Conservation (phyloP, 176 grass and related monocot species). For the Aegilops umbellulata region DNA sequence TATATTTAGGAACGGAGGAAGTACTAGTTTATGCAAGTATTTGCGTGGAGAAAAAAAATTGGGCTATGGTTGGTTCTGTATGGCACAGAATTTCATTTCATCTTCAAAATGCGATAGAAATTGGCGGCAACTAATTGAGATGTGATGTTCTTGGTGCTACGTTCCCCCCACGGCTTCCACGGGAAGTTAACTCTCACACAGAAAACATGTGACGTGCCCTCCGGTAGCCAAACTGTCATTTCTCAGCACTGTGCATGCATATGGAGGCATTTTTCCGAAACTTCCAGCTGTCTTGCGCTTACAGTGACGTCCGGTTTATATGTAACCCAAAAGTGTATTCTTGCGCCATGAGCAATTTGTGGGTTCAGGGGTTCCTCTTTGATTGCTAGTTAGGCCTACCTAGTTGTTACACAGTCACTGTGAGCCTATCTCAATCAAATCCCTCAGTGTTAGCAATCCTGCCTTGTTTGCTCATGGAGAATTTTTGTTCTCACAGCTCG, state of each 20-base stretch:
- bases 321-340: background rate
- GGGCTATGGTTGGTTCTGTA: background rate
- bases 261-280: background rate
- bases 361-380: constrained; percentile 20
- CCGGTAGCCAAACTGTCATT: background rate
- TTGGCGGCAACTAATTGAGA: background rate
- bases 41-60: background rate
- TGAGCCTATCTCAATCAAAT: constrained; percentile 5
- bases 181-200: background rate
- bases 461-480: background rate
- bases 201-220: background rate
- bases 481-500: constrained; percentile 10
- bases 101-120: background rate
- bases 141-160: background rate
- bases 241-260: background rate
- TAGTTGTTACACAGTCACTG: constrained; percentile 27
- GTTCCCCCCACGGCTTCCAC: background rate
- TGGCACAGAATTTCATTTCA: background rate
- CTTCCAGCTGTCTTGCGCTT: constrained; percentile 26
- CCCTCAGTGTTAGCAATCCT: background rate
- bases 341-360: constrained; percentile 20
- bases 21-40: background rate
- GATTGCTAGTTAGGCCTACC: constrained; percentile 9
- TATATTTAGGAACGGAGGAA: no score
- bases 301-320: constrained; percentile 26